Evolutionary conservation across 169 alveolate species (phyloP).

Genomic region (Plasmodium sp.): DNA sequence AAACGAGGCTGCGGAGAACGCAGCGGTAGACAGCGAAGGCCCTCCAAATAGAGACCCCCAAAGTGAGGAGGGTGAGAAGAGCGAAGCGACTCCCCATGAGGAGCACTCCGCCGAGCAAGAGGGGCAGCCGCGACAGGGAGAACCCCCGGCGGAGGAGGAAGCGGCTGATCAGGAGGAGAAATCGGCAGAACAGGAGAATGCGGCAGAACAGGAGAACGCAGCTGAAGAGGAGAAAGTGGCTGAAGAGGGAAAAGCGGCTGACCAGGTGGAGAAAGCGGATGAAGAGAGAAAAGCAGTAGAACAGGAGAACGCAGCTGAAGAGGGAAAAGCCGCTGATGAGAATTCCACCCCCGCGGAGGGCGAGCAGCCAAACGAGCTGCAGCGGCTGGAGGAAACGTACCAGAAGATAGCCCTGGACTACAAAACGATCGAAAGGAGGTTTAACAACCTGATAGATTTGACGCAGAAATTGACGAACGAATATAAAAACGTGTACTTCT

Average conservation of each 20-base stretch:
- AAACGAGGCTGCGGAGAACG: neutral
- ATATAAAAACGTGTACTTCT: constrained; percentile 69
- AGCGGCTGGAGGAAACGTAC: constrained; percentile 16
- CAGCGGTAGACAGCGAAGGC: neutral
- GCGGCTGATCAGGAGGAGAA: neutral
- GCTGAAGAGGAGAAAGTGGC: neutral
- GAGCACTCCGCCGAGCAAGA: neutral
- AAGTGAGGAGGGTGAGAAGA: neutral
- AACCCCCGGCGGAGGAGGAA: neutral
- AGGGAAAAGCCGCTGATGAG: neutral
- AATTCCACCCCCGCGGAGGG: neutral
- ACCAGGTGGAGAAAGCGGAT: neutral
- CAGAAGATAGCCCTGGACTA: constrained; percentile 45
- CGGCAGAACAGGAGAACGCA: too few species aligned
- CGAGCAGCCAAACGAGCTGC: constrained; percentile 3
- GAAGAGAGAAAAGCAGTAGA: neutral
- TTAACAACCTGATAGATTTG: constrained; percentile 64
- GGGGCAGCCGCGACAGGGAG: neutral
- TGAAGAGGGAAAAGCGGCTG: neutral
- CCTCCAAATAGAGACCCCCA: neutral
- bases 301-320: too few species aligned
- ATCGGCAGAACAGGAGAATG: neutral
- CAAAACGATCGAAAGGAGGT: constrained; percentile 65
- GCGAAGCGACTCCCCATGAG: neutral
- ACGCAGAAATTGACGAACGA: constrained; percentile 70